Percentiles rank a stretch among this genome's conserved stretches.
phyloP scores from a whole-genome alignment of 352 stramenopile species.

The Pythium aquatile region DNA sequence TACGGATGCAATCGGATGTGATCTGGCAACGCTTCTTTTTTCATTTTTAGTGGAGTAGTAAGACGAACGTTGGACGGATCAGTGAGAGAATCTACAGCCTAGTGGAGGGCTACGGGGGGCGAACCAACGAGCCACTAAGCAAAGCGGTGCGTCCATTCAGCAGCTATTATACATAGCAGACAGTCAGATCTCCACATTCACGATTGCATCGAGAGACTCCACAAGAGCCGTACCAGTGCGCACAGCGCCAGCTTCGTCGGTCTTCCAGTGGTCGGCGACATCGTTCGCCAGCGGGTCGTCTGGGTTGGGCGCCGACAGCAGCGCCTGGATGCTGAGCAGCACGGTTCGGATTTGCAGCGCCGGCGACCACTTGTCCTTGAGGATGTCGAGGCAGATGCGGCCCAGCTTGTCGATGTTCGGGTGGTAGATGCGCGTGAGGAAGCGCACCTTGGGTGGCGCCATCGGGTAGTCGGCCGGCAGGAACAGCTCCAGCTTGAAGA shows the following conservation, averaged over 20 bases:
- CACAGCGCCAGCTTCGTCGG: slow-evolving; percentile 91
- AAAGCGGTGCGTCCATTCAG: slow-evolving; percentile 71
- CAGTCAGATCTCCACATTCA: slow-evolving; percentile 6
- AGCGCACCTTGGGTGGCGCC: slow-evolving; percentile 96
- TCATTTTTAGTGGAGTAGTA: neutral
- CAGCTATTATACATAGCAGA: slow-evolving; percentile 31
- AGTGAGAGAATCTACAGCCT: neutral
- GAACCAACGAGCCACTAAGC: slow-evolving; percentile 16
- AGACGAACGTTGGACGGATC: neutral
- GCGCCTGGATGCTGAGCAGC: slow-evolving; percentile 93
- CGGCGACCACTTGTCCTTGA: slow-evolving; percentile 99
- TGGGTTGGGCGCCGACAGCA: slow-evolving; percentile 96
- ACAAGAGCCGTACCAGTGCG: slow-evolving; percentile 50
- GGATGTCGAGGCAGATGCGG: slow-evolving; percentile 98
- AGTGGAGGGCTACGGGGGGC: neutral
- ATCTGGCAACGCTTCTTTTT: neutral
- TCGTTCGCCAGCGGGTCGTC: slow-evolving; percentile 97
- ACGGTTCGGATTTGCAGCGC: slow-evolving; percentile 98
- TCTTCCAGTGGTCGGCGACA: slow-evolving; percentile 98
- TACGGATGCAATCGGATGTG: neutral
- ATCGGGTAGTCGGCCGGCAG: slow-evolving; percentile 97
- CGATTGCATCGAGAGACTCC: neutral
- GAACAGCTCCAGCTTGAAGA: slow-evolving; percentile 97
- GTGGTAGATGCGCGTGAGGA: slow-evolving; percentile 99
- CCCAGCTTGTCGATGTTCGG: slow-evolving; percentile 98